These are phyloP conservation scores for Aspergillus versicolor DNA, from an alignment of 2,329 filamentous ascomycete species.

Conservation along the genomic window DNA sequence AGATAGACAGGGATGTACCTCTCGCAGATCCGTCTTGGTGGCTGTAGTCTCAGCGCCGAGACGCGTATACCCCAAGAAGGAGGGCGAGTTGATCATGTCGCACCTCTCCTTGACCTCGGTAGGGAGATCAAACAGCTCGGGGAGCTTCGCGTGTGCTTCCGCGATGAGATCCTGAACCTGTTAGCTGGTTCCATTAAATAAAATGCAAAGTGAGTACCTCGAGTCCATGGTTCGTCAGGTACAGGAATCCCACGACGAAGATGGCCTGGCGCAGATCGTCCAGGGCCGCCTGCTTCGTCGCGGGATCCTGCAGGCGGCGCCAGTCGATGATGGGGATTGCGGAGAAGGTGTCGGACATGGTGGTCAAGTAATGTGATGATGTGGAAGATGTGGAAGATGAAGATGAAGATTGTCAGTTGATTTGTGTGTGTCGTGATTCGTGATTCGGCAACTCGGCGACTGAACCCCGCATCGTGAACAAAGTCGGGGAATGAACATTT, in stretches of 20 bases:
- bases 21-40: constrained; percentile 29
- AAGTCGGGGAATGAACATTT: too few species aligned
- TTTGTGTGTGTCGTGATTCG: too few species aligned
- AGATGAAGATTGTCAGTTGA: too few species aligned
- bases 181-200: not conserved
- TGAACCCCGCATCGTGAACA: too few species aligned
- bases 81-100: constrained; percentile 35
- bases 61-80: constrained; percentile 34
- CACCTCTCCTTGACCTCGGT: constrained; percentile 25
- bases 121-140: constrained; percentile 27
- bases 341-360: constrained; percentile 28
- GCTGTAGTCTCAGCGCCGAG: constrained; percentile 38
- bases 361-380: not conserved
- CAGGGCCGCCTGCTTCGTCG: constrained; percentile 26
- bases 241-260: constrained; percentile 37
- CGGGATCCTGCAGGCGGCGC: constrained; percentile 21
- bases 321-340: constrained; percentile 34
- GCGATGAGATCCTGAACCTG: constrained; percentile 20
- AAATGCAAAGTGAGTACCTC: constrained; percentile 21
- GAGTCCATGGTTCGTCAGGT: constrained; percentile 35
- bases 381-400: too few species aligned
- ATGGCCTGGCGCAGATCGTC: constrained; percentile 31
- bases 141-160: constrained; percentile 23
- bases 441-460: too few species aligned
- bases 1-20: constrained; percentile 19